Percentiles rank a stretch among this genome's conserved stretches.
Evolutionary conservation across 1,139 yeast species (phyloP).

Genomic region (Kodamaea sp.): DNA sequence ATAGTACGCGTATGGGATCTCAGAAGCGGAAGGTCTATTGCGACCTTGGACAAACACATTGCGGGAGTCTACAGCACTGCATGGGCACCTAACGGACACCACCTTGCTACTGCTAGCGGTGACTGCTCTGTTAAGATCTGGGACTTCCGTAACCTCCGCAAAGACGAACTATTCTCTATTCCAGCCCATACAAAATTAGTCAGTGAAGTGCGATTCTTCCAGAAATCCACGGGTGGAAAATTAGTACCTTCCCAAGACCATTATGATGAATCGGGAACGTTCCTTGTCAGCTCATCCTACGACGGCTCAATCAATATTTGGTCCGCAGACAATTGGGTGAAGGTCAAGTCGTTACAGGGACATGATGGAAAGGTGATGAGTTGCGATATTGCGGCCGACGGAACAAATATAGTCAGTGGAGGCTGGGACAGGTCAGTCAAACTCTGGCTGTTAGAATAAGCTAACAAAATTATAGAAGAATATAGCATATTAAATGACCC

Average conservation of each 20-base stretch:
- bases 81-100: constrained; percentile 77
- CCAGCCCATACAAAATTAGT: constrained; percentile 80
- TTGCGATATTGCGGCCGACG: constrained; percentile 56
- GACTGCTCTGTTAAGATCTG: constrained; percentile 81
- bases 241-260: constrained; percentile 10
- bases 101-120: constrained; percentile 81
- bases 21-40: constrained; percentile 69
- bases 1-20: constrained; percentile 82
- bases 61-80: constrained; percentile 70
- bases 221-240: constrained; percentile 17
- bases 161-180: constrained; percentile 49
- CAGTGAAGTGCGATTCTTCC: constrained; percentile 62
- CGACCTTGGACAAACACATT: constrained; percentile 65
- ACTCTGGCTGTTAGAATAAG: constrained; percentile 43
- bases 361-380: constrained; percentile 74
- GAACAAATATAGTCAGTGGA: constrained; percentile 51
- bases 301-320: constrained; percentile 67
- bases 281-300: constrained; percentile 64
- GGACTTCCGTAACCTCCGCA: constrained; percentile 55
- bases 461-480: no score
- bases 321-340: constrained; percentile 75
- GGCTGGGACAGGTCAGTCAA: constrained; percentile 87
- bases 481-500: no score
- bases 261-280: constrained; percentile 38
- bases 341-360: constrained; percentile 55